A percentile compares a stretch with the other conserved stretches of the same genome.
phyloP scores from a whole-genome alignment of 257 asterid species.

The Avicennia marina region DNA sequence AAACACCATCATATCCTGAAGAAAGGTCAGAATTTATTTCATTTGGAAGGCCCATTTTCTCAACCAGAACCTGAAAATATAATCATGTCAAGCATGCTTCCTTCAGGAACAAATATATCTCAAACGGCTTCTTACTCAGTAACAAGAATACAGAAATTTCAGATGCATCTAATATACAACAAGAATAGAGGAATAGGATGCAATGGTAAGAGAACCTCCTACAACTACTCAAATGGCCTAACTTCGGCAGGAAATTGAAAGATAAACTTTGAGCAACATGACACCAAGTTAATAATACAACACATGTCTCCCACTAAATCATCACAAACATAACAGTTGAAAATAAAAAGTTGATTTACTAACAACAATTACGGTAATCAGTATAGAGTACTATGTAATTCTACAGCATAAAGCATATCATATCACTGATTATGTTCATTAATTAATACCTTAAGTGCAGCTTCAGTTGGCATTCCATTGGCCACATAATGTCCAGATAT shows the following conservation, averaged over 20 bases:
- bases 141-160: no score
- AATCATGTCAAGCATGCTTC: constrained; percentile 15
- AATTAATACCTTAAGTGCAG: constrained; percentile 76
- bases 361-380: no score
- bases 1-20: constrained; percentile 43
- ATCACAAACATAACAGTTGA: no score
- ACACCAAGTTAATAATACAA: no score
- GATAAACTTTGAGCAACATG: no score
- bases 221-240: no score
- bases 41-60: constrained; percentile 90
- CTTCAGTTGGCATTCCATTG: constrained; percentile 94
- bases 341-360: no score
- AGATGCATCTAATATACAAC: not conserved
- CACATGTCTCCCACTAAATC: no score
- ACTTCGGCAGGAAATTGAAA: no score
- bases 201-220: no score
- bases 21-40: constrained; percentile 47
- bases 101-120: not conserved
- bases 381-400: no score
- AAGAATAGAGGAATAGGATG: no score
- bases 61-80: constrained; percentile 73
- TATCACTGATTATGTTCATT: not conserved
- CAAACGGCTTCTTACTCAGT: not conserved
- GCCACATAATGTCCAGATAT: constrained; percentile 57
- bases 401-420: not conserved